Conservation (phyloP, 2,329 filamentous ascomycete species). For the Aspergillus latus region DNA sequence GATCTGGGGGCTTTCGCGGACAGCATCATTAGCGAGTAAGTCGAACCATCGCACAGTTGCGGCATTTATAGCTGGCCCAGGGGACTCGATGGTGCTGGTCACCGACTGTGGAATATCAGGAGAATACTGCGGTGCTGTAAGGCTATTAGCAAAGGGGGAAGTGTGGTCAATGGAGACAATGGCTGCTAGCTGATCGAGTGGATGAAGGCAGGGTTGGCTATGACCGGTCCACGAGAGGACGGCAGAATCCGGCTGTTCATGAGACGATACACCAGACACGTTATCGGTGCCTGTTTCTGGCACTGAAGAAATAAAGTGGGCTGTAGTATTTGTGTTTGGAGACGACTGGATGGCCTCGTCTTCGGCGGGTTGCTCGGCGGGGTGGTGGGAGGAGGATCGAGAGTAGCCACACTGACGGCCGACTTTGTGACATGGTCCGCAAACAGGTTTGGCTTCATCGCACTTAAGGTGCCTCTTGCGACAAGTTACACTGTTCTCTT, state of each 20-base stretch:
- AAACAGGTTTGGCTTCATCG: conserved; percentile 24
- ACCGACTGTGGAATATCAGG: conserved; percentile 5
- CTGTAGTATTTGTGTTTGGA: not conserved
- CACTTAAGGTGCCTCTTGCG: conserved; percentile 35
- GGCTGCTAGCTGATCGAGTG: conserved; percentile 5
- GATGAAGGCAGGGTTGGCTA: conserved; percentile 8
- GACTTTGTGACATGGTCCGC: conserved; percentile 1
- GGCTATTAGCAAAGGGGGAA: conserved; percentile 7
- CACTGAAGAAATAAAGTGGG: not conserved
- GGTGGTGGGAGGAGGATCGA: not conserved
- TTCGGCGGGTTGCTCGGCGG: not conserved
- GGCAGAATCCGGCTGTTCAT: conserved; percentile 24
- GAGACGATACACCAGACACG: conserved; percentile 21
- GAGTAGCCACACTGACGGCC: not conserved
- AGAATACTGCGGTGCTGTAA: not conserved
- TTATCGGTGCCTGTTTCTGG: conserved; percentile 2
- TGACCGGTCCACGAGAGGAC: conserved; percentile 8
- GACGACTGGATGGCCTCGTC: not conserved
- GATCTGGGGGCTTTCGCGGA: conserved; percentile 14
- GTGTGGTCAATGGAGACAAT: conserved; percentile 1
- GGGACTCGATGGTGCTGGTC: conserved; percentile 4
- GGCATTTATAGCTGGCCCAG: conserved; percentile 23
- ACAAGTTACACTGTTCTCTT: not conserved
- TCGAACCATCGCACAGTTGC: conserved; percentile 50
- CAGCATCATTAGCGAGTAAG: conserved; percentile 30